A percentile compares a stretch with the other conserved stretches of the same genome.
phyloP scores from a whole-genome alignment of 1,139 yeast genomes.

The Zygosaccharomyces pseudobailii region DNA sequence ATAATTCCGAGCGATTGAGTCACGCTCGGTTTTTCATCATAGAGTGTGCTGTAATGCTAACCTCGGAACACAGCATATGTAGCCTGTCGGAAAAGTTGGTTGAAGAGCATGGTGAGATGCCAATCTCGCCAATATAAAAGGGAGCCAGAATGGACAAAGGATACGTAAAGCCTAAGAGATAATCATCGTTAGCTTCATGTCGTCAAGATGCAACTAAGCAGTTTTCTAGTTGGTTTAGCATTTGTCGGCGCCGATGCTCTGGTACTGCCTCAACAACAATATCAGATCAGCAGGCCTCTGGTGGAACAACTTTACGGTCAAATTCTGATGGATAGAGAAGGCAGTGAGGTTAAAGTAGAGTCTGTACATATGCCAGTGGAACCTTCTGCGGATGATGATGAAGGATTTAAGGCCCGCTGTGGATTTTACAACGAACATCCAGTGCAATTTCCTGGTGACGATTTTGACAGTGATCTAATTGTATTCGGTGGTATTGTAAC shows the following conservation, averaged over 20 bases:
- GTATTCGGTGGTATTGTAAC: conserved; percentile 16
- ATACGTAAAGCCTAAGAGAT: neutral
- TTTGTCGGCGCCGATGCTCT: neutral
- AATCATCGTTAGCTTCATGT: neutral
- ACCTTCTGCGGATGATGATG: conserved; percentile 11
- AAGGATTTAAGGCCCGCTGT: conserved; percentile 13
- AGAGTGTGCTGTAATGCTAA: neutral
- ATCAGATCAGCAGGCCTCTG: neutral
- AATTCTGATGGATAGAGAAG: conserved; percentile 7
- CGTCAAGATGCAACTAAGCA: neutral
- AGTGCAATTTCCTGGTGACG: conserved; percentile 12
- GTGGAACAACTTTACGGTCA: conserved; percentile 12
- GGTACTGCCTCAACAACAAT: neutral
- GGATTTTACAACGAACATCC: conserved; percentile 12
- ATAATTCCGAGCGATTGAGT: neutral
- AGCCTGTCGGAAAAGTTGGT: neutral
- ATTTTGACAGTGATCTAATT: conserved; percentile 9
- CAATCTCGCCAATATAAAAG: neutral
- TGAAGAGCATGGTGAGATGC: neutral
- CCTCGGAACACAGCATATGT: neutral
- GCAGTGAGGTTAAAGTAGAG: neutral
- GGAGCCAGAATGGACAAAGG: neutral
- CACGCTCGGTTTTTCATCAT: neutral
- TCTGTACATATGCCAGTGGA: neutral
- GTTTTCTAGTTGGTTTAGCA: neutral